Evolutionary conservation across 2,329 filamentous ascomycete genomes (phyloP), one percentile per base, ranked within the genome.

Genomic region (Venturia effusa): DNA sequence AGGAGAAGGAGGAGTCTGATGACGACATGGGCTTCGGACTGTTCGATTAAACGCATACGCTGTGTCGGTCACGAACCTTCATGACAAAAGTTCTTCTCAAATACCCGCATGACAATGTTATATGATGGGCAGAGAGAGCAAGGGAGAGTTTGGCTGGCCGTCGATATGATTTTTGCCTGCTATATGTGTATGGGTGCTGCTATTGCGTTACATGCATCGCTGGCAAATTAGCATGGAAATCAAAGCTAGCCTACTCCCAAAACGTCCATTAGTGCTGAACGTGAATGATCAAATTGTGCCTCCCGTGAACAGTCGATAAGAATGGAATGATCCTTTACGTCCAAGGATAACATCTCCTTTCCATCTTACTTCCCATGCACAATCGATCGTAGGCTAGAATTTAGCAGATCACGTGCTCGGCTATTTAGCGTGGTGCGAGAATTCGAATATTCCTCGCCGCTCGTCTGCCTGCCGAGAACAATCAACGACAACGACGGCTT

Each of bases 1-100:
- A 88, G 75, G 90, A 94, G 85, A 84, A 87, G 80, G 85, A 88
- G 85, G 91, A 86, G 76, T 85, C 82, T 68, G 85, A 88, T 73
- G 84, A 87, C 72, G 85, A 87, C 76, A 88, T 93, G 90, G 83
- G 90, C 79, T 84, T 83, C 77, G 85, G 85, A 83, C 84, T 88
- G 67, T 87, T 88, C 82, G 85, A 87, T 79, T 82, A 81, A 75
- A 60, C 43, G 59, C 37, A 70, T 69, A 68, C 74, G 69, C 71
- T 48, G 55, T 3, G 37, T 43, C 17, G 40, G 11, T 39, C 24
- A 5, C 15, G 19, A 24, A 51, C 24, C 40, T 27, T 10, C 37
- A 61, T 27, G 39, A 51, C 19, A 43, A 60, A 61, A 19, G 59
- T n/a, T 61, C 24, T 61, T 45, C 59, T 61, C 34, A 15, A 24